These are phyloP conservation scores for Cytospora piceicola DNA, from an alignment of 2,329 filamentous ascomycete genomes.

Conservation along the genomic window DNA sequence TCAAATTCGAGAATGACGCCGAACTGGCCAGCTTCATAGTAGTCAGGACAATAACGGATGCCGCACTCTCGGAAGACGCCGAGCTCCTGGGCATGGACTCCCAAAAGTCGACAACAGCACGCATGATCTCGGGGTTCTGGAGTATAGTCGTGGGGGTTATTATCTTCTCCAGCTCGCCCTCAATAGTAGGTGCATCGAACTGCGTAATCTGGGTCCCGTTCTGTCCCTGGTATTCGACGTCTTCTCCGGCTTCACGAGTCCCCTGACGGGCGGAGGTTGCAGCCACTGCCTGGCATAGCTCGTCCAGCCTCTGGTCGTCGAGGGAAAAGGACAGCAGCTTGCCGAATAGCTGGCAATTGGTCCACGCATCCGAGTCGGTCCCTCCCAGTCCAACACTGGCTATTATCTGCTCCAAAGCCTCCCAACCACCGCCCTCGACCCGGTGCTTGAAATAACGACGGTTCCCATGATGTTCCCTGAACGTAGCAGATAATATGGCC, in stretches of 20 bases:
- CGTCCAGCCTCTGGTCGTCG: slow-evolving; percentile 74
- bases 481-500: slow-evolving; percentile 72
- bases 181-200: slow-evolving; percentile 38
- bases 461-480: slow-evolving; percentile 83
- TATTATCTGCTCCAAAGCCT: slow-evolving; percentile 73
- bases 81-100: slow-evolving; percentile 59
- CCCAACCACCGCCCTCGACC: slow-evolving; percentile 79
- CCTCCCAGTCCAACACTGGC: slow-evolving; percentile 68
- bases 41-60: slow-evolving; percentile 68
- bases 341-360: slow-evolving; percentile 76
- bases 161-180: slow-evolving; percentile 50
- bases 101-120: slow-evolving; percentile 67
- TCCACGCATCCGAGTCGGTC: slow-evolving; percentile 69
- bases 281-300: slow-evolving; percentile 64
- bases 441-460: slow-evolving; percentile 80
- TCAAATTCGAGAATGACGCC: slow-evolving; percentile 70
- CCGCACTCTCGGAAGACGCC: slow-evolving; percentile 50
- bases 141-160: slow-evolving; percentile 57
- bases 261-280: slow-evolving; percentile 19
- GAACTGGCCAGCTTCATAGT: slow-evolving; percentile 62
- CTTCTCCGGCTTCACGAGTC: slow-evolving; percentile 19
- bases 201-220: slow-evolving; percentile 9
- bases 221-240: slow-evolving; percentile 7
- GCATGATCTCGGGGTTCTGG: slow-evolving; percentile 65
- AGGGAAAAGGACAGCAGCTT: slow-evolving; percentile 80